A percentile compares a stretch with the other conserved stretches of the same genome.
Conservation (phyloP, 192 early-diverging fungal species). For the Podochytrium sp. region DNA sequence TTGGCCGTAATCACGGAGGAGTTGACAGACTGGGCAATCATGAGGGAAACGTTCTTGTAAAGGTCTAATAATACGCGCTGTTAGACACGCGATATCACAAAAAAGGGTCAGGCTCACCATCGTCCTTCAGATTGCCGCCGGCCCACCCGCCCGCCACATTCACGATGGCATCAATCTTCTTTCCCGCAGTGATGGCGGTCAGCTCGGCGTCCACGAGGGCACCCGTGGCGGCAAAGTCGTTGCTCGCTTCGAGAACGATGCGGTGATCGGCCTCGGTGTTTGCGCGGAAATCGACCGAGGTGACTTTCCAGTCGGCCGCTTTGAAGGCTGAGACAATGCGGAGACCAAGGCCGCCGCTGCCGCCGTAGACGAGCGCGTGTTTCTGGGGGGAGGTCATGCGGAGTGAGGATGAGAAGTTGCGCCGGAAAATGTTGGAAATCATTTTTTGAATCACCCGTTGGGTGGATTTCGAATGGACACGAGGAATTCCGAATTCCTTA, state of each 20-base stretch:
- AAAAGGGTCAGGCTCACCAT: conserved; percentile 40
- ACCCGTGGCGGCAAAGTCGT: conserved; percentile 58
- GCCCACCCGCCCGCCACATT: conserved; percentile 97
- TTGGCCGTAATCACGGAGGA: conserved; percentile 83
- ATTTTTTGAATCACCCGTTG: too few relatives aligned
- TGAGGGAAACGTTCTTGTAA: conserved; percentile 72
- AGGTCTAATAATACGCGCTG: too few relatives aligned
- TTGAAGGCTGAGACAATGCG: conserved; percentile 74
- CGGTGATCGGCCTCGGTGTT: conserved; percentile 78
- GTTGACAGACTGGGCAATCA: conserved; percentile 81
- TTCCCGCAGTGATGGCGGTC: conserved; percentile 17
- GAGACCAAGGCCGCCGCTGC: conserved; percentile 83
- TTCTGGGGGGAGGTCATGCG: too few relatives aligned
- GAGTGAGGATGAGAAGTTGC: too few relatives aligned
- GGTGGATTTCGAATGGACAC: too few relatives aligned
- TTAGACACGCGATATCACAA: too few relatives aligned
- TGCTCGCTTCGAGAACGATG: conserved; percentile 56
- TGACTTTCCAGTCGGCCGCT: conserved; percentile 74
- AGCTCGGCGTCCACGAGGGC: conserved; percentile 49
- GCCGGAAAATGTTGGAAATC: too few relatives aligned
- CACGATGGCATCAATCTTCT: conserved; percentile 79
- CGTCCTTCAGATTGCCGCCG: conserved; percentile 80
- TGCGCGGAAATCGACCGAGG: conserved; percentile 73
- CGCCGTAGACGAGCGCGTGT: conserved; percentile 87
- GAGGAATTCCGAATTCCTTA: too few relatives aligned